Conservation (phyloP, 2,329 filamentous ascomycete genomes). For the Beauveria australis region DNA sequence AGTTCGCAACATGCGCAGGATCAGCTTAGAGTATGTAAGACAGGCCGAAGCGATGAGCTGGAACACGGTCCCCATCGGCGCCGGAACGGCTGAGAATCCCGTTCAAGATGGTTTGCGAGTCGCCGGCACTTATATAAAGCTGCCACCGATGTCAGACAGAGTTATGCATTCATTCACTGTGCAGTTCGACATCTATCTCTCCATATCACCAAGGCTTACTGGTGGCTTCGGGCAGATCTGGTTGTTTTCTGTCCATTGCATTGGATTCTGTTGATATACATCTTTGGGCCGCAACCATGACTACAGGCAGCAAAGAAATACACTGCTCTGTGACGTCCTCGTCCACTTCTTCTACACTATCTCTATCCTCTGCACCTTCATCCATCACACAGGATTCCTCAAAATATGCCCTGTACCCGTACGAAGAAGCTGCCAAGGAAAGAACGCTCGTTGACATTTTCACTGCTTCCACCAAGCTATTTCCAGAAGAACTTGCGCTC, state of each 20-base stretch:
- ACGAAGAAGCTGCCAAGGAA: not conserved
- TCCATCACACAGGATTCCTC: not conserved
- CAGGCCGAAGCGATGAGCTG: not conserved
- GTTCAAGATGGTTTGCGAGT: not conserved
- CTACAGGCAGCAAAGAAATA: not conserved
- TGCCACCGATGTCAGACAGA: not conserved
- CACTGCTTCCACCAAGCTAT: slow-evolving; percentile 5
- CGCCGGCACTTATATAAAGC: not conserved
- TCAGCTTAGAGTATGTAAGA: not conserved
- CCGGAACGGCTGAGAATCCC: slow-evolving; percentile 1
- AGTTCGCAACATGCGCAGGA: not conserved
- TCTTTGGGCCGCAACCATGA: not conserved
- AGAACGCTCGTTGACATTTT: slow-evolving; percentile 17
- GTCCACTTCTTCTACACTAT: not conserved
- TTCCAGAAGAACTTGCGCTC: slow-evolving; percentile 13
- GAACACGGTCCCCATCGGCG: not conserved
- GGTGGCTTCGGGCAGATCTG: no score
- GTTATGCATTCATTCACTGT: not conserved
- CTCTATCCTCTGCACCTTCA: not conserved
- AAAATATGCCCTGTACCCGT: not conserved
- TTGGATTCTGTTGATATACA: not conserved
- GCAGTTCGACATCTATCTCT: not conserved
- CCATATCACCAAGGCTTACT: not conserved
- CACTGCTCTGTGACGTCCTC: not conserved
- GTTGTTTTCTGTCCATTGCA: not conserved